phyloP scores from a whole-genome alignment of 495 filamentous ascomycete genomes.

The Zalerion maritima region DNA sequence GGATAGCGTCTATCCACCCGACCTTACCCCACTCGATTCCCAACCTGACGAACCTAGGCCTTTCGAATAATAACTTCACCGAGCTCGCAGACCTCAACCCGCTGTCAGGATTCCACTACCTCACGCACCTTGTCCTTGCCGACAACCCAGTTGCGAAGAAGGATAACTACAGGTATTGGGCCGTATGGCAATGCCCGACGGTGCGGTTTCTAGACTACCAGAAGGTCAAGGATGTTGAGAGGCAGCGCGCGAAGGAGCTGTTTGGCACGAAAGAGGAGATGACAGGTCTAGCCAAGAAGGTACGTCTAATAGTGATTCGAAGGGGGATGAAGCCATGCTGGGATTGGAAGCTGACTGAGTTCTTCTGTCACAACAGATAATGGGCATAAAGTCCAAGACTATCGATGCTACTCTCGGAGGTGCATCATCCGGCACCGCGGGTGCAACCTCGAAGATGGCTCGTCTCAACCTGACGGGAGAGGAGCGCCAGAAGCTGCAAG shows the following conservation, averaged over 20 bases:
- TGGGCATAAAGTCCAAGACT: conserved; percentile 71
- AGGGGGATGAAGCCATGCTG: background rate
- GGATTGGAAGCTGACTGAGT: conserved; percentile 2
- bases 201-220: conserved; percentile 88
- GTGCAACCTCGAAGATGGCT: conserved; percentile 46
- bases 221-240: conserved; percentile 79
- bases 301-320: conserved; percentile 12
- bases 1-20: conserved; percentile 66
- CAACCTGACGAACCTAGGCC: conserved; percentile 58
- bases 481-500: conserved; percentile 55
- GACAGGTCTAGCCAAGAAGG: conserved; percentile 64
- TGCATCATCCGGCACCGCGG: conserved; percentile 21
- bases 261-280: conserved; percentile 70
- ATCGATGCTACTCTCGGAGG: conserved; percentile 49
- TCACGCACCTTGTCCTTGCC: conserved; percentile 68
- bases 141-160: conserved; percentile 86
- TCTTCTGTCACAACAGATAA: conserved; percentile 38
- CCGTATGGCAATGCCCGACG: conserved; percentile 71
- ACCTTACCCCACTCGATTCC: conserved; percentile 58
- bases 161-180: conserved; percentile 87
- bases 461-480: conserved; percentile 52
- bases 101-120: conserved; percentile 46
- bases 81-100: conserved; percentile 82
- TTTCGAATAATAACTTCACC: conserved; percentile 59
- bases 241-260: conserved; percentile 54